Base-by-base conservation (phyloP, 495 filamentous ascomycete genomes). In the Tuber magnatum region DNA sequence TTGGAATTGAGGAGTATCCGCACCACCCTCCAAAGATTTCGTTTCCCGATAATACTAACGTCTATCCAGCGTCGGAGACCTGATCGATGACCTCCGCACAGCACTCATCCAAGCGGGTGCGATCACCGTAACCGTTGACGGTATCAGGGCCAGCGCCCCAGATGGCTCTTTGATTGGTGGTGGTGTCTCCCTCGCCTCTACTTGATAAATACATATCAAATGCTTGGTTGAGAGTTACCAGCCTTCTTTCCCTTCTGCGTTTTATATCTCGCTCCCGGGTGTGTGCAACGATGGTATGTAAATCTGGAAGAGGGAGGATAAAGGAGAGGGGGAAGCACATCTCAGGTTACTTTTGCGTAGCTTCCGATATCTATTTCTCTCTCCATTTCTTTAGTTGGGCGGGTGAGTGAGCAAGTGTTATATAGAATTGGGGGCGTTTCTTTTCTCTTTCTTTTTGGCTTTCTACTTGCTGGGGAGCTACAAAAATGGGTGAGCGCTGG, bases 51-150 rank as follows among this genome's bases (percentile, higher is more conserved):
- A n/a, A 22, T 56, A 40, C 5, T 35, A 6, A 39, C 32, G 42
- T 41, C 20, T 28, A 22, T 3, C 4, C 72, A 82, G 81, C 85
- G 90, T 87, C 16, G 89, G 93, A 80, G 95, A 99, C 85, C 82
- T 99, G 81, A 93, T 97, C 82, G 95, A 98, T 81, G 95, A 99
- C 86, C 85, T 99, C 78, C 90, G 88, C 74, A 88, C 92, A 74
- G 94, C 95, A 76, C 89, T 97, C 75, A 93, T 97, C 42, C 91
- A 97, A 89, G 93, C 95, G 10, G 94, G 94, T 18, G 95, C 94
- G 14, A 93, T 98, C 32, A 92, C 90, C 40, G 87, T 97, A 72
- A 92, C 91, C 10, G 84, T 93, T 56, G 91, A 95, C 77, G 92
- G 91, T 22, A 90, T 97, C 80, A 85, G 89, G 79, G 93, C 91